These are phyloP conservation scores for Monascus purpureus DNA, from an alignment of 495 filamentous ascomycete genomes.

Conservation along the genomic window DNA sequence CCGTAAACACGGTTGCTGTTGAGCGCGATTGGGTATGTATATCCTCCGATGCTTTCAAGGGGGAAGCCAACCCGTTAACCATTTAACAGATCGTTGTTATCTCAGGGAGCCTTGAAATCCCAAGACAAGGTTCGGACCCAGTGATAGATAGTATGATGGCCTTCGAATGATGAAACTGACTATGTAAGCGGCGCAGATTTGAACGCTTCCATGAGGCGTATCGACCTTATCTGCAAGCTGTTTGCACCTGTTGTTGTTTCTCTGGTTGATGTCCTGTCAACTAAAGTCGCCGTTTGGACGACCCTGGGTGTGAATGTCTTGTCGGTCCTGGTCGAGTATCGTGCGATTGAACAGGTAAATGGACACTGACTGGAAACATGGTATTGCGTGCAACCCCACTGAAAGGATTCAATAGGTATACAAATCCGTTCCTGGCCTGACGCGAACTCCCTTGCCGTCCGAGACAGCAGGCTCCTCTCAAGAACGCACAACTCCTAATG, in stretches of 20 bases:
- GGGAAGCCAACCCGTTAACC: not conserved
- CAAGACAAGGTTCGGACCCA: conserved; percentile 17
- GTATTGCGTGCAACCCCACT: no score
- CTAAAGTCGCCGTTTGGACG: conserved; percentile 33
- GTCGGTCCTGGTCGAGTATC: conserved; percentile 40
- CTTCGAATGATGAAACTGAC: not conserved
- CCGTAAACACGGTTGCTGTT: conserved; percentile 46
- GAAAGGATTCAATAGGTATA: conserved; percentile 18
- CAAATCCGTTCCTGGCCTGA: conserved; percentile 22
- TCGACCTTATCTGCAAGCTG: conserved; percentile 62
- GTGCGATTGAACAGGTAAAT: conserved; percentile 38
- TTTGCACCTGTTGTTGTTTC: conserved; percentile 46
- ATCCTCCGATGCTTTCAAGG: not conserved
- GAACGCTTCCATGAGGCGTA: conserved; percentile 54
- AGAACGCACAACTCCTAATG: not conserved
- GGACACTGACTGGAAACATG: not conserved
- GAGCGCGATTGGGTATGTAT: conserved; percentile 50
- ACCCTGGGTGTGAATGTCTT: conserved; percentile 23
- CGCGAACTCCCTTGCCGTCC: conserved; percentile 1
- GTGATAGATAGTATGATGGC: not conserved
- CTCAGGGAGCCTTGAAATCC: conserved; percentile 19
- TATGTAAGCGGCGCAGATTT: conserved; percentile 17
- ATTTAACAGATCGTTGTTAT: conserved; percentile 26
- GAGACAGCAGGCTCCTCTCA: conserved; percentile 1
- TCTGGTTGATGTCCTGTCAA: conserved; percentile 31